Evolutionary conservation across 169 alveolate genomes (phyloP), one percentile per base, ranked within the genome.

Genomic region (Plasmodium knowlesi): DNA sequence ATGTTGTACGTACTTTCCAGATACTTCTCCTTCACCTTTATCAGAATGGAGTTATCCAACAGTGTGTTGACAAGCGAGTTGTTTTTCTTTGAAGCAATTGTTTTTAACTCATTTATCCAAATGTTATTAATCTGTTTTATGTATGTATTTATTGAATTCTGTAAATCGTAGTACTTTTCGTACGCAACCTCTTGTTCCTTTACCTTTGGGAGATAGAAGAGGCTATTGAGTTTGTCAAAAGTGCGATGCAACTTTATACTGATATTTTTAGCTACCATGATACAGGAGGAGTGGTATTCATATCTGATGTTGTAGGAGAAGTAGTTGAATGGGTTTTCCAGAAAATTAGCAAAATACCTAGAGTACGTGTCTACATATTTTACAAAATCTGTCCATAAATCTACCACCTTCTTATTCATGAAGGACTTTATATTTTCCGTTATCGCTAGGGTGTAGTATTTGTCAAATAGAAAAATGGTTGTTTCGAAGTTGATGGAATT

Each of bases 271-370:
- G 94, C 94, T 30, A 89, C 61, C 88, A 89, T 89, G 30, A 89
- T 79, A 79, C 94, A 89, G 43, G 90, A 89, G 37, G 94, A 72
- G 82, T 89, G 94, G 71, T 89, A 89, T 89, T 89, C 94, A 89
- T 89, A 89, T 89, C 94, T 78, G 30, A 79, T 89, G 82, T 78
- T 79, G 73, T 89, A 67, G n/a, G 94, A 89, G 72, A 89, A 89
- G 67, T 89, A 78, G 46, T 34, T 79, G 32, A 80, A 41, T 39
- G 94, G 94, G 82, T 89, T 89, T 25, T 89, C 94, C 28, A 89
- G 74, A 79, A 89, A 89, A 46, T 89, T 89, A n/a, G 72, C 72
- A 89, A 89, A 89, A 32, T 89, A 67, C 61, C 79, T 89, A 50
- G 83, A 89, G 37, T 89, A 89, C 9, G 81, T 78, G 32, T 89